Conservation (phyloP, 257 asterid species). For the Marsdenia floribunda region DNA sequence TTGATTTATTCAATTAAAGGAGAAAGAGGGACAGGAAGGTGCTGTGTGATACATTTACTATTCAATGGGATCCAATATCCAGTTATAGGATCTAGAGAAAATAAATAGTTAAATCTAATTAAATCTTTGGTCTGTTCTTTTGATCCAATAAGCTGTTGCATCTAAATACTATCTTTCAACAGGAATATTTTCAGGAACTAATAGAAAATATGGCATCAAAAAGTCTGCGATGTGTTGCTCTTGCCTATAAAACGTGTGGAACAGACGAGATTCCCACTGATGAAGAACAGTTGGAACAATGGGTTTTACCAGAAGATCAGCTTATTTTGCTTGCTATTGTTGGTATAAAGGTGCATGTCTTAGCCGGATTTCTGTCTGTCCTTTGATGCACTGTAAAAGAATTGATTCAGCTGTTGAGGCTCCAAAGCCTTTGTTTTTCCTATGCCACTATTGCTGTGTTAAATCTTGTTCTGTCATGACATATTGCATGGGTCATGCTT, state of each 20-base stretch:
- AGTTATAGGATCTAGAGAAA: not conserved
- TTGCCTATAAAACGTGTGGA: constrained; percentile 67
- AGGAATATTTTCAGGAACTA: constrained; percentile 66
- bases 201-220: constrained; percentile 79
- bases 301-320: constrained; percentile 75
- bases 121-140: not conserved
- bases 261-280: constrained; percentile 63
- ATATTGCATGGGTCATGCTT: not conserved
- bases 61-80: not conserved
- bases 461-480: not conserved
- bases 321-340: constrained; percentile 80
- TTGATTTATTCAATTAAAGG: not conserved
- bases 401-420: not conserved
- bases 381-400: not conserved
- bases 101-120: not conserved
- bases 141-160: not conserved
- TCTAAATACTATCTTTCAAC: constrained; percentile 11
- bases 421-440: not conserved
- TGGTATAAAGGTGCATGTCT: constrained; percentile 67
- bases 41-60: not conserved
- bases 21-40: not conserved
- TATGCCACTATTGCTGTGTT: constrained; percentile 1
- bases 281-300: constrained; percentile 56
- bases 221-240: constrained; percentile 92
- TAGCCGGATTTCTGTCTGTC: not conserved